These are phyloP conservation scores for Annulohypoxylon bovei DNA, from an alignment of 495 filamentous ascomycete species.

Conservation along the genomic window DNA sequence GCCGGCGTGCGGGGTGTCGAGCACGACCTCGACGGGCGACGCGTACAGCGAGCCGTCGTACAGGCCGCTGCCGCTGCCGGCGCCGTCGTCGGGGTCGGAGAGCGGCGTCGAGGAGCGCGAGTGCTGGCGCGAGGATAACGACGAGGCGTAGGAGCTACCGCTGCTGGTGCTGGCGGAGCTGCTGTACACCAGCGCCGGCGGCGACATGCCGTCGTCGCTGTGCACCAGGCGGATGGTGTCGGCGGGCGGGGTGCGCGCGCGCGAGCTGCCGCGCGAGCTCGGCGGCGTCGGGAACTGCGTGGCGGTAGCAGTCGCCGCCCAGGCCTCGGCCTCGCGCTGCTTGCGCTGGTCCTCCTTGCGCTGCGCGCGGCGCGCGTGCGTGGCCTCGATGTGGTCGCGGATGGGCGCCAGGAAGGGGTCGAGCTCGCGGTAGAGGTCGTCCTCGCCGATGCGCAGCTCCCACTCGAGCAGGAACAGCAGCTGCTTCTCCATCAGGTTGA, in stretches of 20 bases:
- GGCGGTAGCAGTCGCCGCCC: slow-evolving; percentile 20
- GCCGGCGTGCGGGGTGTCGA: slow-evolving; percentile 45
- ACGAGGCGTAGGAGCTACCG: slow-evolving; percentile 49
- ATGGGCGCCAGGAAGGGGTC: slow-evolving; percentile 91
- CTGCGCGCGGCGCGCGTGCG: slow-evolving; percentile 55
- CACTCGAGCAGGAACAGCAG: slow-evolving; percentile 92
- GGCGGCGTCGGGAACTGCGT: slow-evolving; percentile 52
- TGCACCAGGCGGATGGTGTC: slow-evolving; percentile 43
- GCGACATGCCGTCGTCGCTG: slow-evolving; percentile 46
- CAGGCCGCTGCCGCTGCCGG: slow-evolving; percentile 45
- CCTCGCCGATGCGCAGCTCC: slow-evolving; percentile 84
- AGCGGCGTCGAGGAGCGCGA: slow-evolving; percentile 59
- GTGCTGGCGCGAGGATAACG: slow-evolving; percentile 45
- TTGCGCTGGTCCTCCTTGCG: slow-evolving; percentile 54
- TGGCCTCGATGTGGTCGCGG: slow-evolving; percentile 58
- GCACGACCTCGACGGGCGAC: slow-evolving; percentile 51
- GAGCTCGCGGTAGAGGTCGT: slow-evolving; percentile 87
- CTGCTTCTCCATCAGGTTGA: slow-evolving; percentile 99
- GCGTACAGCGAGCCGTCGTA: slow-evolving; percentile 52
- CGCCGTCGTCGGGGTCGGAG: slow-evolving; percentile 47
- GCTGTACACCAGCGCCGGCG: slow-evolving; percentile 52
- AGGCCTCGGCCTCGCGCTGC: slow-evolving; percentile 46
- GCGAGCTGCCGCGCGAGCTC: slow-evolving; percentile 51
- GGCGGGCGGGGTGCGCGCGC: slow-evolving; percentile 48
- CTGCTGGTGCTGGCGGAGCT: slow-evolving; percentile 53